Evolutionary conservation across 2,329 filamentous ascomycete species (phyloP).

Genomic region (Fusarium illudens): DNA sequence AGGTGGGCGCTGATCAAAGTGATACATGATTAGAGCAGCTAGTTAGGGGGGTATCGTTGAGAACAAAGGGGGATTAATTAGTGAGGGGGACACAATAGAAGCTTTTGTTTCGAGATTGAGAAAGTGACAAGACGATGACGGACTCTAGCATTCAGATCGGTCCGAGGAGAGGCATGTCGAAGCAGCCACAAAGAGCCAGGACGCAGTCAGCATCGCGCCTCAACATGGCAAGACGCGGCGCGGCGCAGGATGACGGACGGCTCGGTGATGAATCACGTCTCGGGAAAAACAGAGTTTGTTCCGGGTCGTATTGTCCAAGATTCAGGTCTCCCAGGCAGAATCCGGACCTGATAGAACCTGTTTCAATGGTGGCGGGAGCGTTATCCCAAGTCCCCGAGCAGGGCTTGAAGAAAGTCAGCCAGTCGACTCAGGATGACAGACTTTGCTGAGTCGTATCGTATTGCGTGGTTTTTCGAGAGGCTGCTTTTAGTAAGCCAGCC

Average conservation of each 20-base stretch:
- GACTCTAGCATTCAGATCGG: background rate
- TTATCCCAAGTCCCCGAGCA: constrained; percentile 14
- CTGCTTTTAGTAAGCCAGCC: background rate
- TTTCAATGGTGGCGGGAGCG: constrained; percentile 16
- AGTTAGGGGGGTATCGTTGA: constrained; percentile 2
- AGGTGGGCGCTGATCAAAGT: constrained; percentile 1
- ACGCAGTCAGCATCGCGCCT: background rate
- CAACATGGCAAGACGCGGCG: background rate
- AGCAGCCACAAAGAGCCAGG: background rate
- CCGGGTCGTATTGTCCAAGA: background rate
- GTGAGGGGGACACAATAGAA: background rate
- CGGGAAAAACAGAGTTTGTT: constrained; percentile 19
- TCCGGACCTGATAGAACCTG: background rate
- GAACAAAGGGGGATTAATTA: background rate
- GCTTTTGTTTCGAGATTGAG: background rate
- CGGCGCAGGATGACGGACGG: constrained; percentile 21
- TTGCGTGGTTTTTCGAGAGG: constrained; percentile 21
- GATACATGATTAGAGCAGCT: constrained; percentile 10
- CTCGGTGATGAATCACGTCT: constrained; percentile 16
- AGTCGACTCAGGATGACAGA: constrained; percentile 1
- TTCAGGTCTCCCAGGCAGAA: background rate
- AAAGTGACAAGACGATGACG: constrained; percentile 3
- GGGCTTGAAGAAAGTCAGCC: constrained; percentile 15
- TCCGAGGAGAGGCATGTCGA: background rate
- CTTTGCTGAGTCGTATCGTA: constrained; percentile 1